Conservation (phyloP, 106 monocot species). For the Allium fistulosum region DNA sequence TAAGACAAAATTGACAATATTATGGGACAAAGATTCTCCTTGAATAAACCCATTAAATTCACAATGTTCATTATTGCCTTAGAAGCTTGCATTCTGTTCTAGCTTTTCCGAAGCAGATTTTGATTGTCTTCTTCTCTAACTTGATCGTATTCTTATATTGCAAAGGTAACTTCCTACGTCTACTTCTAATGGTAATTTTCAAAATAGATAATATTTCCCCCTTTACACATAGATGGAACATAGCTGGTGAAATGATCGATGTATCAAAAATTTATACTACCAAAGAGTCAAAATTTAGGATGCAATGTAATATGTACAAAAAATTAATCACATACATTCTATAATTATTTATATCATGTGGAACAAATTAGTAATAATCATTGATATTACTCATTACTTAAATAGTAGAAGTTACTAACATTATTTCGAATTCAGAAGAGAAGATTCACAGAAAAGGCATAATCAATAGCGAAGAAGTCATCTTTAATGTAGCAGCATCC, state of each 20-base stretch:
- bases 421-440: not conserved
- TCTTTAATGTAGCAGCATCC: no score
- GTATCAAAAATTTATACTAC: not conserved
- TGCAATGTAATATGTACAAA: not conserved
- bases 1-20: not conserved
- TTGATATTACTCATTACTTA: not conserved
- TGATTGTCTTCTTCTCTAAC: not conserved
- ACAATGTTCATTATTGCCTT: not conserved
- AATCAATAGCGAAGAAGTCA: constrained; percentile 5
- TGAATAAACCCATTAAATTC: not conserved
- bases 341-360: not conserved
- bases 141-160: not conserved
- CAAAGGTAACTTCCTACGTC: not conserved
- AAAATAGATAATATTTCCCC: not conserved
- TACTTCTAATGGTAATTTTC: not conserved
- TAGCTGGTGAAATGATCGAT: no score
- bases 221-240: not conserved
- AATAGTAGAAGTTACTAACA: not conserved
- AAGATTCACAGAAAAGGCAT: constrained; percentile 14
- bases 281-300: not conserved
- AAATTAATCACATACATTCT: no score
- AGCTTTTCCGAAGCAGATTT: not conserved
- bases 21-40: not conserved
- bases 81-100: not conserved
- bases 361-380: not conserved